These are phyloP conservation scores for Zygosaccharomyces bisporus DNA, from an alignment of 805 yeast species.

Conservation along the genomic window DNA sequence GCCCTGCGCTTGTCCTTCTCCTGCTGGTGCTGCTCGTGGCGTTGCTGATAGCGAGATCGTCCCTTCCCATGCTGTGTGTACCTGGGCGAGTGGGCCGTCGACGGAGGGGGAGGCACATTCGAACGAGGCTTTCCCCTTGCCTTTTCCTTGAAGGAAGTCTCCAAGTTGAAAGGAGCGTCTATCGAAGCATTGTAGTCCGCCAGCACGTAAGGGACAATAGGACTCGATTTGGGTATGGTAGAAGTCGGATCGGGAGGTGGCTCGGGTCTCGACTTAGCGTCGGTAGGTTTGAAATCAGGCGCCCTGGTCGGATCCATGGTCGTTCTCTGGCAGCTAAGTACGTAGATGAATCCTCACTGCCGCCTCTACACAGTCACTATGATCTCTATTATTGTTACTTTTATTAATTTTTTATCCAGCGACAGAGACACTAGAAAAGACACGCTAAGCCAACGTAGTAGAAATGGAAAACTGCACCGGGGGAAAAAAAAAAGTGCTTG, in stretches of 20 bases:
- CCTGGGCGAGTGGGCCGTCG: no score
- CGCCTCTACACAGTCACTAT: neutral
- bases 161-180: slow-evolving; percentile 55
- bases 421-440: neutral
- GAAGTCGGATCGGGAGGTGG: slow-evolving; percentile 66
- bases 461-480: neutral
- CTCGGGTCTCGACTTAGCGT: slow-evolving; percentile 54
- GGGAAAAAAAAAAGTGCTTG: neutral
- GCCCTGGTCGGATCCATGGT: slow-evolving; percentile 93
- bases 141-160: slow-evolving; percentile 8
- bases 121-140: neutral
- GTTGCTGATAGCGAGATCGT: slow-evolving; percentile 1
- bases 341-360: neutral
- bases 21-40: slow-evolving; percentile 8
- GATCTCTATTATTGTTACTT: neutral
- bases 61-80: no score
- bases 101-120: slow-evolving; percentile 1
- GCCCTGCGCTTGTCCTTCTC: slow-evolving; percentile 14
- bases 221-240: slow-evolving; percentile 66
- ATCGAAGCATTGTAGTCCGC: slow-evolving; percentile 69
- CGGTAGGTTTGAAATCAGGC: slow-evolving; percentile 85
- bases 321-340: neutral
- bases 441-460: neutral
- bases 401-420: neutral
- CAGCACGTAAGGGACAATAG: slow-evolving; percentile 72